phyloP scores from a whole-genome alignment of 2,329 filamentous ascomycete genomes.

The Tolypocladium inflatum region DNA sequence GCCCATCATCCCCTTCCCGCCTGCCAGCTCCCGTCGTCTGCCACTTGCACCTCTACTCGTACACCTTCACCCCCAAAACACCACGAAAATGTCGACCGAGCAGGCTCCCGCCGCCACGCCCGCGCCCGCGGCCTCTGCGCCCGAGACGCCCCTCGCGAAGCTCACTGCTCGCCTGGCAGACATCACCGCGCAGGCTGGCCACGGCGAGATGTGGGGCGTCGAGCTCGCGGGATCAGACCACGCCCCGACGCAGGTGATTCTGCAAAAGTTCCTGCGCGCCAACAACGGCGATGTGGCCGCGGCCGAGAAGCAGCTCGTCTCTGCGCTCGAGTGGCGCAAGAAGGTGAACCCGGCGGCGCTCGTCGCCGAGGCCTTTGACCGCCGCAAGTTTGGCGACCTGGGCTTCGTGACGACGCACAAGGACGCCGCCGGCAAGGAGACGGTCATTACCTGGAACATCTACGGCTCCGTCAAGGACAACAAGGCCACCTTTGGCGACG shows the following conservation, averaged over 20 bases:
- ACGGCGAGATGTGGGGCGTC: slow-evolving; percentile 84
- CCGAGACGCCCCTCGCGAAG: slow-evolving; percentile 34
- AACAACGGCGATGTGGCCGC: slow-evolving; percentile 68
- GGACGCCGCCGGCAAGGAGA: slow-evolving; percentile 45
- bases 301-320: slow-evolving; percentile 68
- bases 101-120: background rate
- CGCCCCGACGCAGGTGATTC: slow-evolving; percentile 70
- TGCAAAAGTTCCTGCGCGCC: slow-evolving; percentile 90
- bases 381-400: slow-evolving; percentile 63
- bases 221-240: slow-evolving; percentile 46
- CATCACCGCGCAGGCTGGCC: slow-evolving; percentile 45
- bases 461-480: slow-evolving; percentile 81
- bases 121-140: background rate
- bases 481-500: slow-evolving; percentile 73
- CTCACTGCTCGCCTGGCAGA: slow-evolving; percentile 49
- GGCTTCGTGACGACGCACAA: slow-evolving; percentile 73
- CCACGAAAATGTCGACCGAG: background rate
- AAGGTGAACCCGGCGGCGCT: slow-evolving; percentile 61
- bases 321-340: slow-evolving; percentile 77
- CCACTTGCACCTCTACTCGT: background rate
- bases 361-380: slow-evolving; percentile 53
- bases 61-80: background rate
- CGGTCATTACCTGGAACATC: slow-evolving; percentile 81
- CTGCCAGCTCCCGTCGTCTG: background rate
- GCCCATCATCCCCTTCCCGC: background rate